phyloP scores from a whole-genome alignment of 1,284 basidiomycete genomes.

The Somion occarium region DNA sequence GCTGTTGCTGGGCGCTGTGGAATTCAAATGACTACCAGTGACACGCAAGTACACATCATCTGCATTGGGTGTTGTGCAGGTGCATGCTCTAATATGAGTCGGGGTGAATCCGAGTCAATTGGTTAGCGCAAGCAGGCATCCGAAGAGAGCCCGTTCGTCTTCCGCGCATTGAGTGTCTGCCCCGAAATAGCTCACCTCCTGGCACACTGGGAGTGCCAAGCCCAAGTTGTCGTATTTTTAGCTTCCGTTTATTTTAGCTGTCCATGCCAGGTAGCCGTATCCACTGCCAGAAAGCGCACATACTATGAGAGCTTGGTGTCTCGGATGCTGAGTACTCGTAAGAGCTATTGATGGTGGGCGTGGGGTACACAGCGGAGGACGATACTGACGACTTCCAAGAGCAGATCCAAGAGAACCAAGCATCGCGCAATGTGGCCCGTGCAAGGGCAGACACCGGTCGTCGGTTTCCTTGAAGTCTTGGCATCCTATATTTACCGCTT shows the following conservation, averaged over 20 bases:
- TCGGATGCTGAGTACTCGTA: not conserved
- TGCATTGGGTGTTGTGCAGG: not conserved
- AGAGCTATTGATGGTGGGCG: not conserved
- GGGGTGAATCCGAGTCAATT: constrained; percentile 2
- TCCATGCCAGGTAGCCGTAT: not conserved
- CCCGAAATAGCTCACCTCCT: constrained; percentile 9
- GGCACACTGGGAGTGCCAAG: constrained; percentile 14
- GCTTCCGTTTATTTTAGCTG: constrained; percentile 6
- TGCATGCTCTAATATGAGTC: not conserved
- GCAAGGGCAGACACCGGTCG: constrained; percentile 2
- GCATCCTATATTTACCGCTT: constrained; percentile 20
- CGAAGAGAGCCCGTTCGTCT: constrained; percentile 2
- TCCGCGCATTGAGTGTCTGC: not conserved
- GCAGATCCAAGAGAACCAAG: not conserved
- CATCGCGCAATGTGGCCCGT: not conserved
- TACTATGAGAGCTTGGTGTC: not conserved
- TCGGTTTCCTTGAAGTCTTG: constrained; percentile 13
- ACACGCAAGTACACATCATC: not conserved
- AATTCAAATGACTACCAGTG: not conserved
- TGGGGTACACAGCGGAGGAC: not conserved
- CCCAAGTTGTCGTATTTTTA: constrained; percentile 11
- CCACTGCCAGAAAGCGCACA: not conserved
- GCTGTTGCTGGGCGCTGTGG: not conserved
- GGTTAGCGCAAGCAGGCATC: not conserved
- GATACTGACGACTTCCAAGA: not conserved